Evolutionary conservation across 306 rosid species (phyloP).

Genomic region (Sicyos edulis): DNA sequence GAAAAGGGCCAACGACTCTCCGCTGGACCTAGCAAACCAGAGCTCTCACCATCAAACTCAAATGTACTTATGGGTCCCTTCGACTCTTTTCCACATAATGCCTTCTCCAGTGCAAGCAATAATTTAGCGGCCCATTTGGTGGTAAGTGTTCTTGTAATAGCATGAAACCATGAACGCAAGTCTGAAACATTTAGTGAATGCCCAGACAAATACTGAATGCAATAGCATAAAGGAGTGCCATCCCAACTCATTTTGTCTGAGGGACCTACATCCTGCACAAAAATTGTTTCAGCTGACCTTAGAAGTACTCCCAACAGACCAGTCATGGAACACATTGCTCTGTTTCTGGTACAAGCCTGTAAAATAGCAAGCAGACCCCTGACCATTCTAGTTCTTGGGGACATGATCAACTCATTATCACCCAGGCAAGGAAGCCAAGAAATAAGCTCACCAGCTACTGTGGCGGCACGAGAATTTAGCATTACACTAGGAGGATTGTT

Average conservation of each 20-base stretch:
- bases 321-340: conserved; percentile 97
- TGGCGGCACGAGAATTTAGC: conserved; percentile 95
- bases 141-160: conserved; percentile 61
- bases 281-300: conserved; percentile 72
- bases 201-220: conserved; percentile 90
- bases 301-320: conserved; percentile 81
- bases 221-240: conserved; percentile 83
- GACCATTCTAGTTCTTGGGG: conserved; percentile 92
- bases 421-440: conserved; percentile 90
- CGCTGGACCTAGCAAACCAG: conserved; percentile 96
- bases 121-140: conserved; percentile 71
- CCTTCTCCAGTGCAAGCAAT: conserved; percentile 84
- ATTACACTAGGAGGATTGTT: conserved; percentile 95
- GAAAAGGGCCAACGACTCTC: conserved; percentile 97
- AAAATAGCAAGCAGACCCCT: conserved; percentile 95
- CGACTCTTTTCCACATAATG: conserved; percentile 85
- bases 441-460: conserved; percentile 85
- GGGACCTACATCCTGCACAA: conserved; percentile 55
- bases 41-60: conserved; percentile 99
- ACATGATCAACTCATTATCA: conserved; percentile 63
- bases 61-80: conserved; percentile 82
- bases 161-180: conserved; percentile 79
- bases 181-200: conserved; percentile 80
- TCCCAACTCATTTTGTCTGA: conserved; percentile 73
- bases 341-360: conserved; percentile 92